These are phyloP conservation scores for Aspergillaceae sp. DNA, from an alignment of 2,329 filamentous ascomycete genomes.

Conservation along the genomic window DNA sequence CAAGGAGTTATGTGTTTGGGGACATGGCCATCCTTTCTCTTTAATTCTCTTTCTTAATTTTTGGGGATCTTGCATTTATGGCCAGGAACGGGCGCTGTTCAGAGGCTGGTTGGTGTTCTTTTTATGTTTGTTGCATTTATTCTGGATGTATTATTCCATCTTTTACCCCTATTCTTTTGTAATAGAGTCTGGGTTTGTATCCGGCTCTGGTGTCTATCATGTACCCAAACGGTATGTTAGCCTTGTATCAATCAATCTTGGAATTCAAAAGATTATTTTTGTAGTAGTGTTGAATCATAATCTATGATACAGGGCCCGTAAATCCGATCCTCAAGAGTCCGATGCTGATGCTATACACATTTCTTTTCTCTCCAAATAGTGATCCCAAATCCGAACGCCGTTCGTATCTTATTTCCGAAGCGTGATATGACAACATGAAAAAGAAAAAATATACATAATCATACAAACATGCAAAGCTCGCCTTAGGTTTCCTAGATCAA, in stretches of 20 bases:
- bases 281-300: neutral
- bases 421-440: neutral
- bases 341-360: neutral
- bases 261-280: too few relatives aligned
- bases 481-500: constrained; percentile 47
- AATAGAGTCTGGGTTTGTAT: too few relatives aligned
- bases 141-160: too few relatives aligned
- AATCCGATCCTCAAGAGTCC: neutral
- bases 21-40: too few relatives aligned
- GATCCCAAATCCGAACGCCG: neutral
- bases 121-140: neutral
- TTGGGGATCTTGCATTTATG: neutral
- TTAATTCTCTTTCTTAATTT: neutral
- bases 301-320: constrained; percentile 1
- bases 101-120: neutral
- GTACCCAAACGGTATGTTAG: too few relatives aligned
- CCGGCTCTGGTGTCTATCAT: too few relatives aligned
- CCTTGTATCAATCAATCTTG: too few relatives aligned
- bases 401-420: constrained; percentile 1
- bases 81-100: neutral
- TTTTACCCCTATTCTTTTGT: too few relatives aligned
- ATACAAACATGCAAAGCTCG: constrained; percentile 3
- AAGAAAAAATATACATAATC: constrained; percentile 5
- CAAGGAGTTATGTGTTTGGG: too few relatives aligned
- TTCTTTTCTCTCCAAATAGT: neutral